These are phyloP conservation scores for Juglanconis sp. DNA, from an alignment of 2,329 filamentous ascomycete genomes.

Conservation along the genomic window DNA sequence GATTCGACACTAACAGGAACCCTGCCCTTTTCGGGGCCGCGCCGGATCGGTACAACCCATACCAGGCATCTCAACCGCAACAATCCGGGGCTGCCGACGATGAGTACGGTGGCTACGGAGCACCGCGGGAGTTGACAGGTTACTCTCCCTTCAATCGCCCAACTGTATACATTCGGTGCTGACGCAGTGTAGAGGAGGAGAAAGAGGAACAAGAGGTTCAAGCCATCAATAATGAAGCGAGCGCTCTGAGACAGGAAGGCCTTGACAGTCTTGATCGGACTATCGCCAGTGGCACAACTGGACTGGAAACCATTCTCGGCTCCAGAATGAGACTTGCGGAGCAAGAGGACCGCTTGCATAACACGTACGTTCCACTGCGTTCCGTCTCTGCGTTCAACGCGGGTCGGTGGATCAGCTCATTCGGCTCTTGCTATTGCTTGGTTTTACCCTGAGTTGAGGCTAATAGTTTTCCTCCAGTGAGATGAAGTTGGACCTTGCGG, in stretches of 20 bases:
- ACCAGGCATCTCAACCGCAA: not conserved
- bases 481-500: conserved; percentile 74
- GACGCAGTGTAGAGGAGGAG: conserved; percentile 64
- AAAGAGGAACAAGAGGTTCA: conserved; percentile 70
- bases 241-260: conserved; percentile 73
- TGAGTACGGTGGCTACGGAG: conserved; percentile 55
- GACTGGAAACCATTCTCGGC: no score
- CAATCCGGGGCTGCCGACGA: not conserved
- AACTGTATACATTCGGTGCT: not conserved
- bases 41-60: conserved; percentile 2
- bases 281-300: conserved; percentile 39
- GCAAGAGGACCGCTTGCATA: conserved; percentile 78
- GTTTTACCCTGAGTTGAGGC: no score
- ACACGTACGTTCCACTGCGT: conserved; percentile 44
- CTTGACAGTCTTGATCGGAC: conserved; percentile 64
- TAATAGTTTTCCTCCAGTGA: conserved; percentile 38
- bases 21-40: not conserved
- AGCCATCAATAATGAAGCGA: conserved; percentile 70
- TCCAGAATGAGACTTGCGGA: conserved; percentile 67
- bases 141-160: not conserved
- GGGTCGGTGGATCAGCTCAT: no score
- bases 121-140: conserved; percentile 63
- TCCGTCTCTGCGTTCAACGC: no score
- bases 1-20: not conserved
- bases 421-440: no score